Evolutionary conservation across 169 alveolate species (phyloP).

Genomic region (Cyclospora cayetanensis): DNA sequence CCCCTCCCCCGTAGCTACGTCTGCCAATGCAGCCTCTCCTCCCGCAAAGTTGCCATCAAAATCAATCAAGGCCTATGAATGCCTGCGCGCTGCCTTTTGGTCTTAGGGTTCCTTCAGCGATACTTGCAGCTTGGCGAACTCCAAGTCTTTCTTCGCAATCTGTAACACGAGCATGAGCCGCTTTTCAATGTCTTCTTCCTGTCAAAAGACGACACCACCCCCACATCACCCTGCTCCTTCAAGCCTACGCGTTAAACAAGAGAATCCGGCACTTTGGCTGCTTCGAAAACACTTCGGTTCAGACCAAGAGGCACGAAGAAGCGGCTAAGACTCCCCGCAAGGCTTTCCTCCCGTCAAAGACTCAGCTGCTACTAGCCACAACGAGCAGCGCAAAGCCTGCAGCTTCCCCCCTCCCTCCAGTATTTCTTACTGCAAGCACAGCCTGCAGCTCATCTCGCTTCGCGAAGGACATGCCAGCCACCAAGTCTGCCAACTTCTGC

Average conservation of each 20-base stretch:
- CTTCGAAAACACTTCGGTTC: no score
- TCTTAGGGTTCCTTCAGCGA: not conserved
- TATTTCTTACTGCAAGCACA: conserved; percentile 76
- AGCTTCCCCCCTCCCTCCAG: no score
- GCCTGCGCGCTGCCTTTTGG: not conserved
- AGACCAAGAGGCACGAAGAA: no score
- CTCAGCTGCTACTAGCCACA: no score
- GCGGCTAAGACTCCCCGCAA: no score
- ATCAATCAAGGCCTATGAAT: not conserved
- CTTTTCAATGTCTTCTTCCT: conserved; percentile 81
- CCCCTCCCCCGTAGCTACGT: no score
- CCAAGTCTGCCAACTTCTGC: conserved; percentile 83
- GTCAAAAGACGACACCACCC: not conserved
- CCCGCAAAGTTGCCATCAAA: not conserved
- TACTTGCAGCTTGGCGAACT: conserved; percentile 80
- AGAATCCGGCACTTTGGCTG: no score
- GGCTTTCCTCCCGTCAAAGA: no score
- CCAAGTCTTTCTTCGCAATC: conserved; percentile 84
- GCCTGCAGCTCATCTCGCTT: conserved; percentile 82
- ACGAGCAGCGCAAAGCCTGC: no score
- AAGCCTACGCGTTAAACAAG: no score
- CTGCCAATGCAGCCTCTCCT: no score
- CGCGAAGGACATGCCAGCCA: conserved; percentile 85
- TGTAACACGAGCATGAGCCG: conserved; percentile 81
- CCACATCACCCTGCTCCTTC: no score